These are phyloP conservation scores for Litsea cubeba DNA, from an alignment of 164 flowering plant genomes.

Conservation along the genomic window DNA sequence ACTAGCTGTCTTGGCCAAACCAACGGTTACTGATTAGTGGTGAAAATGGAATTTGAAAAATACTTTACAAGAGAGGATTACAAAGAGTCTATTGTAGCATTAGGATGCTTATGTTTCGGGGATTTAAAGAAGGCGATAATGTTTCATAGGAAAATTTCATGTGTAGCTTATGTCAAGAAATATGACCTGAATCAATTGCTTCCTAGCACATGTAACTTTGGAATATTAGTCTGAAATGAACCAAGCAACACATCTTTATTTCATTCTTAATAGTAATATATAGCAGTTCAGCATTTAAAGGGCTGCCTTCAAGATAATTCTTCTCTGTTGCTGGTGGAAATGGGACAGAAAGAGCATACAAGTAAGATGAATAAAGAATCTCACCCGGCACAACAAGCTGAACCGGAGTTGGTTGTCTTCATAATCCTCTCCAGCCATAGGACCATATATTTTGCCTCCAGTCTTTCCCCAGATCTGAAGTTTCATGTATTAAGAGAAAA, in stretches of 20 bases:
- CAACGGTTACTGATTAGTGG: not conserved
- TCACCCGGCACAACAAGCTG: conserved; percentile 67
- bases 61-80: not conserved
- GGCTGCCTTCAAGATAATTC: too few species aligned
- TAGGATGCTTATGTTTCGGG: too few species aligned
- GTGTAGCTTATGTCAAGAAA: too few species aligned
- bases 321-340: too few species aligned
- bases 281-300: not conserved
- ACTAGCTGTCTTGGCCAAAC: not conserved
- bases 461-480: conserved; percentile 65
- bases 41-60: not conserved
- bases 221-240: not conserved
- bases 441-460: conserved; percentile 55
- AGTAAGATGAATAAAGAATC: not conserved
- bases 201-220: not conserved
- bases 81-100: too few species aligned
- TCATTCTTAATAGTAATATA: not conserved
- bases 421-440: conserved; percentile 65
- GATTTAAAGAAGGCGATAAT: too few species aligned
- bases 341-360: too few species aligned
- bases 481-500: not conserved
- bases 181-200: not conserved
- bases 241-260: not conserved
- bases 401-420: conserved; percentile 70
- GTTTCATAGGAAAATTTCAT: too few species aligned